phyloP scores from a whole-genome alignment of 352 stramenopile species.

The Phytophthora niederhauseri region DNA sequence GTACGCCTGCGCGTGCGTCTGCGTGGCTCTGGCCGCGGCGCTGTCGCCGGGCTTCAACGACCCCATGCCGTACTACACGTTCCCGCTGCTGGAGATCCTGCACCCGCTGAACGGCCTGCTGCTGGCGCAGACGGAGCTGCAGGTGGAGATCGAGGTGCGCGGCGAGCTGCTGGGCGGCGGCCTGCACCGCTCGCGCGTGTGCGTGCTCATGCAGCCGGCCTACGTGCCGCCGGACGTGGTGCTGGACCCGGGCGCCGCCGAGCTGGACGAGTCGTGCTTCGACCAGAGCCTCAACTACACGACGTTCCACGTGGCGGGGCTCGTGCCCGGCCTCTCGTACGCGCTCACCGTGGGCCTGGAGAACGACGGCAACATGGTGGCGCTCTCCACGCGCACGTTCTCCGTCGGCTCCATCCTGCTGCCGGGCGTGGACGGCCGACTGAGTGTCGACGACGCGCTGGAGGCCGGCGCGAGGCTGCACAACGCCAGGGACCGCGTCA shows the following conservation, averaged over 20 bases:
- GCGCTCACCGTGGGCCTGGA: slow-evolving; percentile 58
- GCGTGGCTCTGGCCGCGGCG: background rate
- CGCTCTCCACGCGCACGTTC: slow-evolving; percentile 69
- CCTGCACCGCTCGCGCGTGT: slow-evolving; percentile 48
- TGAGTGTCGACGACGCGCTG: slow-evolving; percentile 58
- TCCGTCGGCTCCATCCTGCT: slow-evolving; percentile 55
- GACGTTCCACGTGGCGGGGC: slow-evolving; percentile 57
- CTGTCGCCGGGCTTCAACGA: slow-evolving; percentile 41
- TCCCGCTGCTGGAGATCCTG: slow-evolving; percentile 60
- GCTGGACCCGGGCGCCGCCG: slow-evolving; percentile 33
- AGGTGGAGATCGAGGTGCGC: slow-evolving; percentile 61
- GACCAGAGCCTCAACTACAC: slow-evolving; percentile 54
- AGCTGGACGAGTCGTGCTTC: slow-evolving; percentile 66
- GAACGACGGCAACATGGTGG: slow-evolving; percentile 52
- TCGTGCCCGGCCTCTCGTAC: slow-evolving; percentile 65
- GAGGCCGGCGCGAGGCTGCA: slow-evolving; percentile 48
- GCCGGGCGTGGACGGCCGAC: slow-evolving; percentile 17
- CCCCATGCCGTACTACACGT: slow-evolving; percentile 33
- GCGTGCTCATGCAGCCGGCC: slow-evolving; percentile 60
- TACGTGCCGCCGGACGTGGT: slow-evolving; percentile 47
- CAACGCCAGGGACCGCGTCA: slow-evolving; percentile 29
- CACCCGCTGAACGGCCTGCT: slow-evolving; percentile 58
- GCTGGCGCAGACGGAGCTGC: slow-evolving; percentile 47
- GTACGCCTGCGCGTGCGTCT: background rate
- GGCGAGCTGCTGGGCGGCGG: slow-evolving; percentile 35